A percentile compares a stretch with the other conserved stretches of the same genome.
phyloP scores from a whole-genome alignment of 2,329 filamentous ascomycete species.

The Fusarium nodosum region DNA sequence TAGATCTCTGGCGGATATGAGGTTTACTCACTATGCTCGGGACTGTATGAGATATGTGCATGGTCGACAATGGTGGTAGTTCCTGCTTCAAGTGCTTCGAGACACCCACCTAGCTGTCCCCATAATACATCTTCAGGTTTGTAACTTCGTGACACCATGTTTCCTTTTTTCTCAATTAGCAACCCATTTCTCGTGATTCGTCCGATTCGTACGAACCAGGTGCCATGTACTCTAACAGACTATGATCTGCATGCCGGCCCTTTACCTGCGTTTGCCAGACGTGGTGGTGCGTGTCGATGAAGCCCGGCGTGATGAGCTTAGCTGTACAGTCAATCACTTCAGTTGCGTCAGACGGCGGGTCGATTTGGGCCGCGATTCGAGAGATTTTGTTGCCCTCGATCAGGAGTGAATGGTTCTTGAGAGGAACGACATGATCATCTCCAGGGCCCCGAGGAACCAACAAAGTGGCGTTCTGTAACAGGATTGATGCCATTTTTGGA shows the following conservation, averaged over 20 bases:
- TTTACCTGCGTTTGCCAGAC: conserved; percentile 27
- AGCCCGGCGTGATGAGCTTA: conserved; percentile 2
- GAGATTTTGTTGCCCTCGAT: conserved; percentile 12
- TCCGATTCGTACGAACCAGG: background rate
- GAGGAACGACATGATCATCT: background rate
- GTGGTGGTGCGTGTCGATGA: conserved; percentile 27
- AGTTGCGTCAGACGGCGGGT: background rate
- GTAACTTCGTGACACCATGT: conserved; percentile 19
- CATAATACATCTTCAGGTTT: conserved; percentile 13
- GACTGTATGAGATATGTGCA: conserved; percentile 16
- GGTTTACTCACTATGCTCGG: conserved; percentile 7
- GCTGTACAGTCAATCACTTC: conserved; percentile 12
- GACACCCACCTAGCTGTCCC: conserved; percentile 20
- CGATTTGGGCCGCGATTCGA: background rate
- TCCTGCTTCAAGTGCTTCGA: conserved; percentile 14
- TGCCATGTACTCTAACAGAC: conserved; percentile 8
- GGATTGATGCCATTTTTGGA: background rate
- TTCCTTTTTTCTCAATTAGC: background rate
- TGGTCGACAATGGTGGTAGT: conserved; percentile 16
- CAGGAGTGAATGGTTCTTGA: conserved; percentile 21
- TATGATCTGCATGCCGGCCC: conserved; percentile 12
- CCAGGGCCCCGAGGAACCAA: background rate
- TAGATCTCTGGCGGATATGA: fast-evolving
- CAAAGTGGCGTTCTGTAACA: conserved; percentile 14
- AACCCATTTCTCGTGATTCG: fast-evolving